These are phyloP conservation scores for Chamaecyparis obtusa DNA, from an alignment of 75 land plant genomes.

Conservation along the genomic window DNA sequence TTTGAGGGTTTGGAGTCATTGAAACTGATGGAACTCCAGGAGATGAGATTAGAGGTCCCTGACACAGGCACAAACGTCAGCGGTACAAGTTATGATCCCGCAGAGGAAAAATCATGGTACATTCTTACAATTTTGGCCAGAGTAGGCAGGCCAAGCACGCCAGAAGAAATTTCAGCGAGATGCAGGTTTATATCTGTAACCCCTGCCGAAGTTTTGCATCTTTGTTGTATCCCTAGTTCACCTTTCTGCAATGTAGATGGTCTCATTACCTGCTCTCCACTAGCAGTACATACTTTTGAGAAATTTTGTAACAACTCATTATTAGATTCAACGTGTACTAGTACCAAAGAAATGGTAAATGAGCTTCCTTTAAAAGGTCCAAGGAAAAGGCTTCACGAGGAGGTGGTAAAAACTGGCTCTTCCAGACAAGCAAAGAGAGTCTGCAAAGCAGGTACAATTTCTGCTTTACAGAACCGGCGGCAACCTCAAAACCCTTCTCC, in stretches of 20 bases:
- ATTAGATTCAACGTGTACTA: neutral
- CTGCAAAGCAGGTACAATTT: neutral
- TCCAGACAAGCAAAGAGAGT: neutral
- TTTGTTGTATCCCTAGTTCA: constrained; percentile 55
- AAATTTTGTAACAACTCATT: neutral
- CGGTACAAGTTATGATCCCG: neutral
- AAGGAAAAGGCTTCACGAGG: neutral
- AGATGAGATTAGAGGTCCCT: neutral
- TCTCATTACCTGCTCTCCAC: constrained; percentile 29
- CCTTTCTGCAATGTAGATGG: constrained; percentile 36
- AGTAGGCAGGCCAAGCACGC: constrained; percentile 42
- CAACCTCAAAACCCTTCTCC: neutral
- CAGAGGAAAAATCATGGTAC: constrained; percentile 43
- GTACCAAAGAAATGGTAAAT: neutral
- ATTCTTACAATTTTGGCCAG: constrained; percentile 38
- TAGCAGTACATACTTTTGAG: constrained; percentile 6
- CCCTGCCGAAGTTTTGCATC: constrained; percentile 26
- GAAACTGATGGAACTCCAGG: neutral
- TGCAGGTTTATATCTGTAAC: constrained; percentile 31
- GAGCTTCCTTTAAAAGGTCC: neutral
- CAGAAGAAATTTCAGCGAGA: constrained; percentile 33
- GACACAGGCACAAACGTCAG: neutral
- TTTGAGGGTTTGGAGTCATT: neutral
- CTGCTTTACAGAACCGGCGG: neutral
- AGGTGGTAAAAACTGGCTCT: neutral